These are phyloP conservation scores for Conticribra weissflogii DNA, from an alignment of 108 stramenopile species.

Conservation along the genomic window DNA sequence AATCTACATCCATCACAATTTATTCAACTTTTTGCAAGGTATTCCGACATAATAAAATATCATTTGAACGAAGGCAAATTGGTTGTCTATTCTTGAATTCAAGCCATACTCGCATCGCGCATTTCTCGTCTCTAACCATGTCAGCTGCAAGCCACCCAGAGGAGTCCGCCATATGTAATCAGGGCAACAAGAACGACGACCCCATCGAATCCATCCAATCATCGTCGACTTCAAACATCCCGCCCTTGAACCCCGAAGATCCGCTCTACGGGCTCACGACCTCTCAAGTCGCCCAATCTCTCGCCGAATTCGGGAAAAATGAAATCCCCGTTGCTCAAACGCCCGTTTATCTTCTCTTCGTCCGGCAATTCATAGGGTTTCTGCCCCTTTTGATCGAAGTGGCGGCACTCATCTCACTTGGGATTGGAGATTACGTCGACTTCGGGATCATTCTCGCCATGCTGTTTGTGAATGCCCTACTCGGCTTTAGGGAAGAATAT, in stretches of 20 bases:
- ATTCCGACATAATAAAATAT: too few relatives aligned
- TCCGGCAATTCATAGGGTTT: constrained; percentile 44
- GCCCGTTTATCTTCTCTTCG: constrained; percentile 37
- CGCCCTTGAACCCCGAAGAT: constrained; percentile 32
- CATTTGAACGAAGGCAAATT: too few relatives aligned
- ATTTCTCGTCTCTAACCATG: too few relatives aligned
- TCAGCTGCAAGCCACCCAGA: too few relatives aligned
- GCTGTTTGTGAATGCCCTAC: constrained; percentile 64
- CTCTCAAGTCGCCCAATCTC: constrained; percentile 14
- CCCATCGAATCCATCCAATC: too few relatives aligned
- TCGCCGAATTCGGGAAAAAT: constrained; percentile 26
- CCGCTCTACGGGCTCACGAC: constrained; percentile 17
- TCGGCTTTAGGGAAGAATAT: constrained; percentile 79
- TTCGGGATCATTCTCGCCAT: constrained; percentile 66
- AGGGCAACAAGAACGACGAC: too few relatives aligned
- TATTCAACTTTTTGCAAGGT: too few relatives aligned
- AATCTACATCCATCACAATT: too few relatives aligned
- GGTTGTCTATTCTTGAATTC: too few relatives aligned
- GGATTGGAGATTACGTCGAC: constrained; percentile 51
- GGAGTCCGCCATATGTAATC: too few relatives aligned
- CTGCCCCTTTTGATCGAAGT: constrained; percentile 59
- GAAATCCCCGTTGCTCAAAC: constrained; percentile 43
- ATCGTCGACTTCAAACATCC: too few relatives aligned
- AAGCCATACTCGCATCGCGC: too few relatives aligned
- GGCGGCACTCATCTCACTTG: constrained; percentile 52